These are phyloP conservation scores for Boletellus sp. DNA, from an alignment of 1,284 basidiomycete species.

Conservation along the genomic window DNA sequence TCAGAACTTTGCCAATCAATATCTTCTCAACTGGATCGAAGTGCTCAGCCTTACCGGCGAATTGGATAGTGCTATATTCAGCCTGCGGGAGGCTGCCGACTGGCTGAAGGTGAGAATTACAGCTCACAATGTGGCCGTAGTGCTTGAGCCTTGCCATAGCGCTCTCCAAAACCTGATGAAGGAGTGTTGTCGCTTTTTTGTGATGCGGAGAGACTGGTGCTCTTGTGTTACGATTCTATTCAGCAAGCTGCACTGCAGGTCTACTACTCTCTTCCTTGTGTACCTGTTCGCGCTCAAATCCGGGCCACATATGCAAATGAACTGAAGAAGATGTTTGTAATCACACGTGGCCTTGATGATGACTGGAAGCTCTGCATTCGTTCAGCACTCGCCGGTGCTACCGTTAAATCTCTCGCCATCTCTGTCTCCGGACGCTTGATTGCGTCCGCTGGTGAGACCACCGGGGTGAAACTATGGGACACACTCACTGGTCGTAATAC, in stretches of 20 bases:
- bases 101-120: constrained; percentile 18
- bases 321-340: constrained; percentile 11
- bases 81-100: constrained; percentile 10
- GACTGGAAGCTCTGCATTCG: constrained; percentile 15
- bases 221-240: constrained; percentile 22
- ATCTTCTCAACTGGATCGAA: constrained; percentile 23
- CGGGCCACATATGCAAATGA: constrained; percentile 15
- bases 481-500: constrained; percentile 15
- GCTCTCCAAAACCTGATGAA: constrained; percentile 2
- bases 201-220: constrained; percentile 23
- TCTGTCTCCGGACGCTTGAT: constrained; percentile 17
- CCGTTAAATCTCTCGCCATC: constrained; percentile 15
- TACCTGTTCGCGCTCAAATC: constrained; percentile 12
- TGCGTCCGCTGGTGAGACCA: constrained; percentile 15
- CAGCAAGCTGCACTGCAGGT: constrained; percentile 18
- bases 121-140: neutral
- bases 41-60: constrained; percentile 19
- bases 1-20: constrained; percentile 11
- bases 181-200: constrained; percentile 10
- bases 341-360: constrained; percentile 14
- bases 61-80: constrained; percentile 14
- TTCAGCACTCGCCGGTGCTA: constrained; percentile 10
- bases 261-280: constrained; percentile 18
- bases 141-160: constrained; percentile 2
- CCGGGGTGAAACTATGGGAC: constrained; percentile 23